These are phyloP conservation scores for Trichosanthes truncata DNA, from an alignment of 306 rosid genomes.

Conservation along the genomic window DNA sequence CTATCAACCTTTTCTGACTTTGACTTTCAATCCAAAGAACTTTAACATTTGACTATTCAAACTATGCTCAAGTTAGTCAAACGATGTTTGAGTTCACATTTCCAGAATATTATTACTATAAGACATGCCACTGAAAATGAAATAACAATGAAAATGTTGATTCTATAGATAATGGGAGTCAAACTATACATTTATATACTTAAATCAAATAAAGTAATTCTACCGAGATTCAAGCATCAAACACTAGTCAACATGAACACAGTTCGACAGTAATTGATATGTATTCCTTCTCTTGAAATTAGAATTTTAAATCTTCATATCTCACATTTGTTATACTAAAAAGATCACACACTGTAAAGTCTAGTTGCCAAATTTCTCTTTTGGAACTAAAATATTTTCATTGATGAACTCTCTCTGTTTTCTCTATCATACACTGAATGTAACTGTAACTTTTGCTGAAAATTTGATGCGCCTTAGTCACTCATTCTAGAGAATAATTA, in stretches of 20 bases:
- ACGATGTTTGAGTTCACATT: too few species aligned
- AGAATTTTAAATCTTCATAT: too few species aligned
- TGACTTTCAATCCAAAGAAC: too few species aligned
- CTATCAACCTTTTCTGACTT: too few species aligned
- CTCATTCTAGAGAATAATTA: constrained; percentile 13
- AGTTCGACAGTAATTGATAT: too few species aligned
- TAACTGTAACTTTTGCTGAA: neutral
- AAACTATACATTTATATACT: neutral
- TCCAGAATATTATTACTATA: too few species aligned
- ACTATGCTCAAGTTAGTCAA: too few species aligned
- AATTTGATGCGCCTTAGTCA: neutral
- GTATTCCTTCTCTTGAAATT: too few species aligned
- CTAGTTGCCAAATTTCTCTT: neutral
- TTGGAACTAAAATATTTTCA: neutral
- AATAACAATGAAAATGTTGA: neutral
- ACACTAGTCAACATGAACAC: too few species aligned
- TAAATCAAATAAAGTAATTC: neutral
- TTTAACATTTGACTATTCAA: too few species aligned
- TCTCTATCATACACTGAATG: constrained; percentile 1
- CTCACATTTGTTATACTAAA: too few species aligned
- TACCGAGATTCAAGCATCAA: neutral
- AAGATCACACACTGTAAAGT: too few species aligned
- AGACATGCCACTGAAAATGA: neutral
- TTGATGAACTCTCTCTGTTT: neutral
- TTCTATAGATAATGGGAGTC: neutral